phyloP scores from a whole-genome alignment of 345 rosid genomes.

The Kandelia obovata region DNA sequence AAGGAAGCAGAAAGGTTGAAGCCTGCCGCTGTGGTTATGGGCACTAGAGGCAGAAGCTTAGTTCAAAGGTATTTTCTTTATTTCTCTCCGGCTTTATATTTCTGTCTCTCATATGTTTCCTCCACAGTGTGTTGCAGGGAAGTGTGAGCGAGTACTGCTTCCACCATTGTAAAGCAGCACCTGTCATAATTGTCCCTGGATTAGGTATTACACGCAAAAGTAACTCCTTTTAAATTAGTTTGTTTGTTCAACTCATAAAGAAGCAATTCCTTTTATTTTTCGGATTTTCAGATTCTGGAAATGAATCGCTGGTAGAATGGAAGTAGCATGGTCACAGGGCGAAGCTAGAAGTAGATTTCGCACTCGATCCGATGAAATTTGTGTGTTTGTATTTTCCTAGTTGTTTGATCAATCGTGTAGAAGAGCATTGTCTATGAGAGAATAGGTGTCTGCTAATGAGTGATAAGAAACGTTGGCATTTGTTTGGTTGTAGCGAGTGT shows the following conservation, averaged over 20 bases:
- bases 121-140: constrained; percentile 66
- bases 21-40: constrained; percentile 91
- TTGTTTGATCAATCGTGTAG: too few relatives aligned
- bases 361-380: too few relatives aligned
- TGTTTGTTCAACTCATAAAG: background rate
- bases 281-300: constrained; percentile 40
- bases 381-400: too few relatives aligned
- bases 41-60: constrained; percentile 82
- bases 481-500: too few relatives aligned
- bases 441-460: too few relatives aligned
- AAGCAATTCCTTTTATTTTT: background rate
- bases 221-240: background rate
- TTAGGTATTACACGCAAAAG: constrained; percentile 41
- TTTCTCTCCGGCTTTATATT: background rate
- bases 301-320: constrained; percentile 38
- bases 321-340: background rate
- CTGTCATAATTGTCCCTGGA: constrained; percentile 71
- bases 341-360: background rate
- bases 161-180: constrained; percentile 82
- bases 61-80: constrained; percentile 52
- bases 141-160: constrained; percentile 77
- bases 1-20: constrained; percentile 71
- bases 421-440: too few relatives aligned
- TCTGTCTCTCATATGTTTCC: background rate
- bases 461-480: too few relatives aligned